Conservation (phyloP, 2,329 filamentous ascomycete species). For the Cladophialophora bantiana region DNA sequence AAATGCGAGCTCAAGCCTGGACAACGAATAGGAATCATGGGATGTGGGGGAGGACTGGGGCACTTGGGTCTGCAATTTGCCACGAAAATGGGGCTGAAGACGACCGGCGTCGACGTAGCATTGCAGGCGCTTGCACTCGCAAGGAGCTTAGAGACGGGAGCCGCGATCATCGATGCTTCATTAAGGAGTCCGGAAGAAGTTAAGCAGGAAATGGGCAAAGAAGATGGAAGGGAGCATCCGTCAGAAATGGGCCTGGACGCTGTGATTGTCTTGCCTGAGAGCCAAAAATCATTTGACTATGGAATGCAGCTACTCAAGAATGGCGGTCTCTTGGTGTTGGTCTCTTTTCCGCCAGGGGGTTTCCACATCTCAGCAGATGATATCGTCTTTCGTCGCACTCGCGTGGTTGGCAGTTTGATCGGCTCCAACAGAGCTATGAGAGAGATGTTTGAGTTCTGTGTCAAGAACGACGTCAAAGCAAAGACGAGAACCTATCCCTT, state of each 20-base stretch:
- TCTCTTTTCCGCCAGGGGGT: constrained; percentile 41
- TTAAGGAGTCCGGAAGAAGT: constrained; percentile 45
- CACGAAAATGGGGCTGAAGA: constrained; percentile 74
- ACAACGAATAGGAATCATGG: constrained; percentile 70
- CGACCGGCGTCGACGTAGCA: constrained; percentile 63
- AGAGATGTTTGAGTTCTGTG: constrained; percentile 67
- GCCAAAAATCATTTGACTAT: constrained; percentile 48
- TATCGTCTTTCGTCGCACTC: constrained; percentile 44
- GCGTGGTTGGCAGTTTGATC: constrained; percentile 57
- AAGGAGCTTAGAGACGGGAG: constrained; percentile 62
- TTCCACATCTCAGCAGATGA: constrained; percentile 30
- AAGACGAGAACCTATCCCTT: constrained; percentile 28
- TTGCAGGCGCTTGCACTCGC: constrained; percentile 73
- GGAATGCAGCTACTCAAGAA: constrained; percentile 43
- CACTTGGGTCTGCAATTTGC: constrained; percentile 80
- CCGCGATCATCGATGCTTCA: constrained; percentile 51
- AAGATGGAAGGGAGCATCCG: constrained; percentile 28
- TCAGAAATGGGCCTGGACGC: constrained; percentile 56
- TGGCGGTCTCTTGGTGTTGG: constrained; percentile 44
- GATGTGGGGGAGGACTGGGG: constrained; percentile 74
- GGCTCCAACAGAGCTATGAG: constrained; percentile 63
- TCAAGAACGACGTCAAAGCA: constrained; percentile 26
- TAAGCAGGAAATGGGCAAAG: constrained; percentile 39
- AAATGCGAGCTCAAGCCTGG: constrained; percentile 37
- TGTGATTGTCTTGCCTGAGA: constrained; percentile 51